phyloP scores from a whole-genome alignment of 768 basidiomycete species.

The Crepidotus variabilis region DNA sequence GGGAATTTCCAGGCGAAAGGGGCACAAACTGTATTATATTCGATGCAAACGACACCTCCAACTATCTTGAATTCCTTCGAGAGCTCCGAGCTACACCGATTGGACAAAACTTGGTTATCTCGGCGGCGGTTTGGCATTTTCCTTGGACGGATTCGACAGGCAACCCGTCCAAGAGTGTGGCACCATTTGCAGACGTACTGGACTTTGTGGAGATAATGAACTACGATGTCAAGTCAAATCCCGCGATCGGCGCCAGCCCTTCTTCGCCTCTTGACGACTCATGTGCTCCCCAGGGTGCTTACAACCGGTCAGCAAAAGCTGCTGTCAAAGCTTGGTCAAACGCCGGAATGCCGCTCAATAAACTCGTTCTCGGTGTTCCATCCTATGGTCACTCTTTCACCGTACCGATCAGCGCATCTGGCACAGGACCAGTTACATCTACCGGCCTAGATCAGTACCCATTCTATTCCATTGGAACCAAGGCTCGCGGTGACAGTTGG shows the following conservation, averaged over 20 bases:
- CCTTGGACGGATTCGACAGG: slow-evolving; percentile 65
- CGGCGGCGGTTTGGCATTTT: slow-evolving; percentile 62
- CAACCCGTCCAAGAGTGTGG: slow-evolving; percentile 55
- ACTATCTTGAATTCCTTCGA: slow-evolving; percentile 76
- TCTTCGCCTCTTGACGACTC: slow-evolving; percentile 82
- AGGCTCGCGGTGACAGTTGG: slow-evolving; percentile 56
- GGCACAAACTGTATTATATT: slow-evolving; percentile 72
- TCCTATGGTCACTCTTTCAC: slow-evolving; percentile 81
- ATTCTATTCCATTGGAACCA: slow-evolving; percentile 38
- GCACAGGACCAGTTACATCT: slow-evolving; percentile 22
- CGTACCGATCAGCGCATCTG: slow-evolving; percentile 38
- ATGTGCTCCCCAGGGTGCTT: slow-evolving; percentile 57
- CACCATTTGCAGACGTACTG: slow-evolving; percentile 60
- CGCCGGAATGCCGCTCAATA: slow-evolving; percentile 70
- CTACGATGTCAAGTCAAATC: slow-evolving; percentile 61
- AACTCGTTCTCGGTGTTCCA: slow-evolving; percentile 81
- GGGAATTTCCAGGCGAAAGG: slow-evolving; percentile 77
- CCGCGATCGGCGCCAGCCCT: slow-evolving; percentile 60
- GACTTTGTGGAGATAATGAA: slow-evolving; percentile 77
- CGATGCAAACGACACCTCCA: slow-evolving; percentile 63
- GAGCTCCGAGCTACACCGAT: slow-evolving; percentile 56
- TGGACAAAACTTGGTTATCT: slow-evolving; percentile 59
- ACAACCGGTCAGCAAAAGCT: slow-evolving; percentile 71
- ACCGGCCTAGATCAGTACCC: slow-evolving; percentile 45
- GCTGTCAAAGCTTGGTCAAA: slow-evolving; percentile 70